phyloP scores from a whole-genome alignment of 1,284 basidiomycete species.

The Ganoderma resinaceum region DNA sequence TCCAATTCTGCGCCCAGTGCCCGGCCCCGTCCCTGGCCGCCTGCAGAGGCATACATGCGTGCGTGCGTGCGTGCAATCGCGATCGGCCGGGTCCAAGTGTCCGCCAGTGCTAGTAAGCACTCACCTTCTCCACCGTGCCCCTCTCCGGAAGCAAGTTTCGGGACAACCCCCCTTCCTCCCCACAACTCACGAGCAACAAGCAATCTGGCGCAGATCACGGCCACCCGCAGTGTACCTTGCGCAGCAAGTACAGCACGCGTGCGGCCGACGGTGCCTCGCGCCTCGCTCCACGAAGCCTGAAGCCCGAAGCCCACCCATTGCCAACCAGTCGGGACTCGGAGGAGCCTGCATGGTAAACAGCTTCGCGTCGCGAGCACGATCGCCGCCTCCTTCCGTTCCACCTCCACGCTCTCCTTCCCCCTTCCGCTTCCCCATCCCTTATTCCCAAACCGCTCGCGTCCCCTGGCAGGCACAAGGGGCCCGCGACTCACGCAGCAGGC shows the following conservation, averaged over 20 bases:
- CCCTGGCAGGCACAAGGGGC: neutral
- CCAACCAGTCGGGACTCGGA: too few species aligned
- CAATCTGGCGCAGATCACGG: neutral
- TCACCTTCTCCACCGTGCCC: neutral
- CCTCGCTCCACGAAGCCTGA: neutral
- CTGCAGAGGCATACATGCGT: neutral
- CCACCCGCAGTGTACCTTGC: neutral
- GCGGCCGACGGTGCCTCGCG: neutral
- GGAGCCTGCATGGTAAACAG: neutral
- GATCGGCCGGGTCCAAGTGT: neutral
- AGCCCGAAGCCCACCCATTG: too few species aligned
- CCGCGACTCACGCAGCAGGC: conserved; percentile 22
- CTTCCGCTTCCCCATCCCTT: neutral
- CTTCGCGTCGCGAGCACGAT: neutral
- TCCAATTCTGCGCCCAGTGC: too few species aligned
- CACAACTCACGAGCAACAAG: neutral
- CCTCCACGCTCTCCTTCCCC: neutral
- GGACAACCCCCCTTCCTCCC: too few species aligned
- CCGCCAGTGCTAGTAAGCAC: neutral
- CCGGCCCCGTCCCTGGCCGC: conserved; percentile 7
- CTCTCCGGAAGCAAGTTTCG: neutral
- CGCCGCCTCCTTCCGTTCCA: neutral
- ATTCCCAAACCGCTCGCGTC: neutral
- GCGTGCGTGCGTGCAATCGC: neutral
- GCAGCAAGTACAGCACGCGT: neutral